Percentiles rank a stretch among this genome's conserved stretches.
phyloP scores from a whole-genome alignment of 768 basidiomycete species.

The Xanthoconium purpureum region DNA sequence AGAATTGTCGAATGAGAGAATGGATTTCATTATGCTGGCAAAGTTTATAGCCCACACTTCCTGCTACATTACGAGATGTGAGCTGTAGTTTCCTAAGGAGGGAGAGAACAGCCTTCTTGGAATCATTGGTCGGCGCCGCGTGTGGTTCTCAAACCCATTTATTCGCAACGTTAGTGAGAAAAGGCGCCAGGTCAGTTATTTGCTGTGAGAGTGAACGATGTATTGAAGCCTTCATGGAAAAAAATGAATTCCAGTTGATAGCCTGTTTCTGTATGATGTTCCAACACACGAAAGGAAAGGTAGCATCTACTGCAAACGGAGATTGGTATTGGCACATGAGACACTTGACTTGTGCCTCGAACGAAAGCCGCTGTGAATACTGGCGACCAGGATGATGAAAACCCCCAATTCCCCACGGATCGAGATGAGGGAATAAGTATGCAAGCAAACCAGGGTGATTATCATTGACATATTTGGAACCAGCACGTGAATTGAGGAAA shows the following conservation, averaged over 20 bases:
- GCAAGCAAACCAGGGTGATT: neutral
- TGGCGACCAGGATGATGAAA: neutral
- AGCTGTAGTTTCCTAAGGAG: no score
- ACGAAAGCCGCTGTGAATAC: fast-evolving
- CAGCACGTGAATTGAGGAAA: neutral
- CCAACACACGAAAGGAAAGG: neutral
- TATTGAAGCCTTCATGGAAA: no score
- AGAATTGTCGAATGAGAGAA: no score
- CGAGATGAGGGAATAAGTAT: neutral
- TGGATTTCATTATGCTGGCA: neutral
- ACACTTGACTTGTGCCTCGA: neutral
- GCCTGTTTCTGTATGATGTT: neutral
- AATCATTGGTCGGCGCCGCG: no score
- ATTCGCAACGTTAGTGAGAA: neutral
- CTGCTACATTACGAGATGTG: no score
- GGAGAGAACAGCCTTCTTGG: no score
- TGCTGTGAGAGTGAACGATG: neutral
- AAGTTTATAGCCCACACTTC: neutral
- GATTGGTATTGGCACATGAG: neutral
- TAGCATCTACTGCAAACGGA: fast-evolving
- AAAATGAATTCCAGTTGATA: neutral
- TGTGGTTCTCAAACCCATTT: neutral
- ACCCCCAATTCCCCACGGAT: neutral
- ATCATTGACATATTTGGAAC: neutral
- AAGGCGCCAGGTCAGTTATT: neutral